A percentile compares a stretch with the other conserved stretches of the same genome.
phyloP scores from a whole-genome alignment of 1,139 yeast genomes.

The Debaryomyces psychrophilus region DNA sequence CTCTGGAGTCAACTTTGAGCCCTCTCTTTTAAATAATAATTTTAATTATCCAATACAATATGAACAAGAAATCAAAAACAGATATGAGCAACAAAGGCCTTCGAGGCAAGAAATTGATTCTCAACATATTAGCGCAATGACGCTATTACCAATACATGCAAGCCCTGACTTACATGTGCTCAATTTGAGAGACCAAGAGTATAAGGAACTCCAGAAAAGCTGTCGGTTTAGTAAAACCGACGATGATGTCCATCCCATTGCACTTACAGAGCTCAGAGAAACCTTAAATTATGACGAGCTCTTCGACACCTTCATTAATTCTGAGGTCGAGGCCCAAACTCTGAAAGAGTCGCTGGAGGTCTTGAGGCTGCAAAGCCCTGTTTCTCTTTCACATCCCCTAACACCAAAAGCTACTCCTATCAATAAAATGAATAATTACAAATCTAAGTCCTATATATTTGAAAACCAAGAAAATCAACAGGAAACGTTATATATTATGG shows the following conservation, averaged over 20 bases:
- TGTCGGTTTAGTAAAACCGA: background rate
- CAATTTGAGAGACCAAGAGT: background rate
- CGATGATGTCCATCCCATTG: background rate
- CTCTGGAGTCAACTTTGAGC: background rate
- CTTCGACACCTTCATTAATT: slow-evolving; percentile 8
- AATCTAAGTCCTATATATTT: background rate
- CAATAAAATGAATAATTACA: background rate
- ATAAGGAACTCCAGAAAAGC: background rate
- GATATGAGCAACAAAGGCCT: background rate
- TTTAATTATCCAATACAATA: background rate
- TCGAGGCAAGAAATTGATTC: background rate
- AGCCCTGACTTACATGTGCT: background rate
- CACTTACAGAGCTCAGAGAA: background rate
- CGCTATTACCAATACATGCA: background rate
- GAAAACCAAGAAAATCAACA: background rate
- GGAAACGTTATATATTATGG: background rate
- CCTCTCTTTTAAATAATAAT: background rate
- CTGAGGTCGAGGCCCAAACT: slow-evolving; percentile 1
- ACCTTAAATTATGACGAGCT: slow-evolving; percentile 3
- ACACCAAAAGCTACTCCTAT: slow-evolving; percentile 1
- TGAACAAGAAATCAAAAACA: background rate
- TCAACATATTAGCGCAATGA: background rate
- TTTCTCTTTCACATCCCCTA: background rate
- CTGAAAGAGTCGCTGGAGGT: background rate
- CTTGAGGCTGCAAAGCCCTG: slow-evolving; percentile 3